Evolutionary conservation across 176 grass and related monocot genomes (phyloP).

Genomic region (Triticum urartu): DNA sequence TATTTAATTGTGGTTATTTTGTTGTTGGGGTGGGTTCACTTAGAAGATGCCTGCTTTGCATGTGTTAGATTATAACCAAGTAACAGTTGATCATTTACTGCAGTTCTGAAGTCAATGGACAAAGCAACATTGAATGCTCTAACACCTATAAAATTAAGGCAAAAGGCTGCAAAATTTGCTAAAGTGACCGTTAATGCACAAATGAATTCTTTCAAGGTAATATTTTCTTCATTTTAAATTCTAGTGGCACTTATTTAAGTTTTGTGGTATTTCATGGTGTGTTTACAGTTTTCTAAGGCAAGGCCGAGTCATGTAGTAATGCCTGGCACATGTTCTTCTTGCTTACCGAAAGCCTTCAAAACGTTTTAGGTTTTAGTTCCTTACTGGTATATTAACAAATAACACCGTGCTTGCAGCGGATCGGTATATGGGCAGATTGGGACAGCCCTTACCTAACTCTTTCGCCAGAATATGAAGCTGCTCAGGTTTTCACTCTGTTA

Average conservation of each 20-base stretch:
- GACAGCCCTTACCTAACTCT: constrained; percentile 87
- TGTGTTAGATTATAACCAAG: background rate
- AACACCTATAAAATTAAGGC: constrained; percentile 83
- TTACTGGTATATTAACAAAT: constrained; percentile 24
- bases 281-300: background rate
- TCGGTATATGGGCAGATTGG: constrained; percentile 98
- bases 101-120: constrained; percentile 95
- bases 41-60: background rate
- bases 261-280: constrained; percentile 12
- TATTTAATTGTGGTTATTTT: background rate
- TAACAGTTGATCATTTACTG: constrained; percentile 37
- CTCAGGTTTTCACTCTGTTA: constrained; percentile 67
- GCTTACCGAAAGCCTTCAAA: background rate
- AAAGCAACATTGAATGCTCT: constrained; percentile 72
- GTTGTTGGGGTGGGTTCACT: background rate
- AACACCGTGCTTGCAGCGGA: constrained; percentile 47
- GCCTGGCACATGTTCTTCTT: constrained; percentile 5
- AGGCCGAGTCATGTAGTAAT: background rate
- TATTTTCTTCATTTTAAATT: constrained; percentile 22
- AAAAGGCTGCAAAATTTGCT: constrained; percentile 99
- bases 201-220: constrained; percentile 98
- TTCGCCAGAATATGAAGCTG: constrained; percentile 91
- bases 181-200: constrained; percentile 86
- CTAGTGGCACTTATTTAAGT: background rate
- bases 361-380: constrained; percentile 5